phyloP scores from a whole-genome alignment of 2,329 filamentous ascomycete species.

The Arthrobotrys musiformis region DNA sequence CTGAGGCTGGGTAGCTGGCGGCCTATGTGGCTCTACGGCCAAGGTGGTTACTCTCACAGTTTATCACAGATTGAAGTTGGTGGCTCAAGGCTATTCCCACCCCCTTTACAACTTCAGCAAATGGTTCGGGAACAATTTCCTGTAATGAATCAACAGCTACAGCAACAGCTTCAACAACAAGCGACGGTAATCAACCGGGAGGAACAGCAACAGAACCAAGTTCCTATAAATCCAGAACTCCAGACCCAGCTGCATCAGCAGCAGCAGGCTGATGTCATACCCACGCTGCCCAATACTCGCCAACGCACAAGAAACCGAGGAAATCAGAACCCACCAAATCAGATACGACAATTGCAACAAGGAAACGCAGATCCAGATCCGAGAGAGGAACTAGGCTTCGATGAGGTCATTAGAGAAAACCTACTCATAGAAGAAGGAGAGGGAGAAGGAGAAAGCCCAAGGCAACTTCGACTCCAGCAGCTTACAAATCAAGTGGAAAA shows the following conservation, averaged over 20 bases:
- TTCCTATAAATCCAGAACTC: background rate
- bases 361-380: background rate
- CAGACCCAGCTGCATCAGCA: background rate
- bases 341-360: background rate
- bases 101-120: background rate
- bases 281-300: background rate
- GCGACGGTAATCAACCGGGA: background rate
- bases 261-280: background rate
- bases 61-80: background rate
- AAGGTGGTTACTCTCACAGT: conserved; percentile 18
- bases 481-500: background rate
- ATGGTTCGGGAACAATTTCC: background rate
- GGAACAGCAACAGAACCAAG: background rate
- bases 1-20: conserved; percentile 19
- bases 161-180: background rate
- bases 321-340: background rate
- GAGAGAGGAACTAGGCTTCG: background rate
- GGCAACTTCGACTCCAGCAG: background rate
- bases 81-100: background rate
- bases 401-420: background rate
- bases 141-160: background rate
- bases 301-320: background rate
- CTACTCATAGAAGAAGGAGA: no score
- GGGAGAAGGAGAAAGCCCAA: background rate
- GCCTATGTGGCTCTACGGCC: conserved; percentile 23